Evolutionary conservation across 2,329 filamentous ascomycete genomes (phyloP).

Genomic region (Alternaria alternata): DNA sequence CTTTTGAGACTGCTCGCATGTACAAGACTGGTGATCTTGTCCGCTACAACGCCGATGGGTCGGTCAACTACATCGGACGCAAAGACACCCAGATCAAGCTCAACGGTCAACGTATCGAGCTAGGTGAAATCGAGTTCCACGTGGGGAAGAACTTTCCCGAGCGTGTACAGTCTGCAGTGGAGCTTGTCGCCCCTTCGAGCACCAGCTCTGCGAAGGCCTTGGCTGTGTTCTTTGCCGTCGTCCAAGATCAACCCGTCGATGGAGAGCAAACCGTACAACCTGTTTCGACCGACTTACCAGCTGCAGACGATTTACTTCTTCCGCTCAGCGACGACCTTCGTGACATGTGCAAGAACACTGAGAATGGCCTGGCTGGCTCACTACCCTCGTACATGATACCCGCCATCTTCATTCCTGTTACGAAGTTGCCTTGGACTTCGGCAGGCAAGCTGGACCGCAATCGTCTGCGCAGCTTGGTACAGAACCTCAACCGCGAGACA

Average conservation of each 20-base stretch:
- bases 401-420: constrained; percentile 42
- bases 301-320: constrained; percentile 40
- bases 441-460: constrained; percentile 47
- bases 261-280: constrained; percentile 23
- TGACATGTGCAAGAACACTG: constrained; percentile 40
- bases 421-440: constrained; percentile 43
- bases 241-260: constrained; percentile 17
- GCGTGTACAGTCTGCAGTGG: constrained; percentile 43
- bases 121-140: constrained; percentile 42
- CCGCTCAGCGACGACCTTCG: constrained; percentile 36
- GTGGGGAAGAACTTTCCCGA: constrained; percentile 46
- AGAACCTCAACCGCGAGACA: constrained; percentile 39
- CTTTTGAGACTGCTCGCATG: constrained; percentile 26
- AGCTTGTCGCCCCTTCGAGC: constrained; percentile 42
- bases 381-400: constrained; percentile 49
- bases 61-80: constrained; percentile 39
- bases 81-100: constrained; percentile 44
- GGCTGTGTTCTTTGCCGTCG: constrained; percentile 42
- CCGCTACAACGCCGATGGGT: constrained; percentile 33
- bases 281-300: constrained; percentile 27
- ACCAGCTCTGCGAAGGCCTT: constrained; percentile 41
- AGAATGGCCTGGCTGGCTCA: constrained; percentile 39
- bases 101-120: constrained; percentile 41
- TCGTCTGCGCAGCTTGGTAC: constrained; percentile 35
- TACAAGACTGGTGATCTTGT: constrained; percentile 34